Evolutionary conservation across 257 asterid species (phyloP), one percentile per base, ranked within the genome.

Genomic region (Rauvolfia tetraphylla): DNA sequence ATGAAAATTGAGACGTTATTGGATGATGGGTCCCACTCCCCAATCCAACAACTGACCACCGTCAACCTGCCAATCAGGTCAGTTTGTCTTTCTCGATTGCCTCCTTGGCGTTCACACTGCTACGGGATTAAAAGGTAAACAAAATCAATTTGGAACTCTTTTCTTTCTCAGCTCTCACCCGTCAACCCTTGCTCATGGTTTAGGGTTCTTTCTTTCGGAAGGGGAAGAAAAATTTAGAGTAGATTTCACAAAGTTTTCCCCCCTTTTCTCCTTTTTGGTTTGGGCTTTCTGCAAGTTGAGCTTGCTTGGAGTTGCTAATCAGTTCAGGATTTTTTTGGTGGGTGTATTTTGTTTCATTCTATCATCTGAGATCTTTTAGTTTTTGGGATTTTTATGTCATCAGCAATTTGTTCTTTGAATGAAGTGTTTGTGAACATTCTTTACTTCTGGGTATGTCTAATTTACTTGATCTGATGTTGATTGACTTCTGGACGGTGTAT

Each of bases 1-100:
- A 49, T 77, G 76, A 69, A 78, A 80, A 1, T 12, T 22, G 49
- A 27, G 82, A 77, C 72, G 72, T 71, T 68, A 69, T n/a, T 15
- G 46, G 41, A 36, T 61, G 27, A 29, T 18, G 73, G 73, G 38
- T 36, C 76, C 54, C 68, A 78, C 11, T 15, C 74, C 3, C n/a
- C n/a, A n/a, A 27, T 20, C 51, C 62, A 76, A 41, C 72, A 6
- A 29, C 39, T 17, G 79, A 53, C 46, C 44, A 81, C 90, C 82
- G 84, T 23, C 72, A 75, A 87, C 91, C 84, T 65, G 75, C 83
- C 76, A 79, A 73, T 58, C 82, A 83, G 73, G 91, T 88, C 84
- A 77, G 48, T 78, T 6, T n/a, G 68, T 31, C 10, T 33, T 63
- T 71, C 70, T 62, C 71, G 23, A 67, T 27, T 33, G 78, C 78